phyloP scores from a whole-genome alignment of 2,329 filamentous ascomycete genomes.

The Elsinoe ampelina region DNA sequence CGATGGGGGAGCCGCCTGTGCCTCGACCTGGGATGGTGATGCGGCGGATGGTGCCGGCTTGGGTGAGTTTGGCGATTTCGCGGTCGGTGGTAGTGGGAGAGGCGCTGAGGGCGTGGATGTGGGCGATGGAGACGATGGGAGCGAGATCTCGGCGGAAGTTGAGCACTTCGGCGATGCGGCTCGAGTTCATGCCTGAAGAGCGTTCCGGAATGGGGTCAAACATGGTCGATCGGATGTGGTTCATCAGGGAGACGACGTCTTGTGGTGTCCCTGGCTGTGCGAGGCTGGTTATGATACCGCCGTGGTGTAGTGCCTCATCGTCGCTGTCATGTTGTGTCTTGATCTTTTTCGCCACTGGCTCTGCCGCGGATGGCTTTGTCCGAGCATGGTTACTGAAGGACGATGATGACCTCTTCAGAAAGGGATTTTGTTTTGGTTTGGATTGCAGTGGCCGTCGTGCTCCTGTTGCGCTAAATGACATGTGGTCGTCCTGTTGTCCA shows the following conservation, averaged over 20 bases:
- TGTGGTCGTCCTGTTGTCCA: constrained; percentile 7
- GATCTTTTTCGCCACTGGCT: constrained; percentile 14
- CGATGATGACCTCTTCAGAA: constrained; percentile 21
- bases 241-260: constrained; percentile 42
- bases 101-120: constrained; percentile 54
- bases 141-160: constrained; percentile 52
- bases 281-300: constrained; percentile 48
- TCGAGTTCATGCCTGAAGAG: constrained; percentile 53
- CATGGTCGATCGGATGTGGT: constrained; percentile 52
- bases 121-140: constrained; percentile 55
- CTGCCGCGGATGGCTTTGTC: constrained; percentile 25
- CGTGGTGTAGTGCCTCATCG: constrained; percentile 48
- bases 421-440: constrained; percentile 17
- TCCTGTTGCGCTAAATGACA: constrained; percentile 18
- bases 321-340: constrained; percentile 17
- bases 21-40: constrained; percentile 55
- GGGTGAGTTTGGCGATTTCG: constrained; percentile 53
- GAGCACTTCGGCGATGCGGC: constrained; percentile 53
- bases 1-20: constrained; percentile 47
- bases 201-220: constrained; percentile 54
- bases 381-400: constrained; percentile 29
- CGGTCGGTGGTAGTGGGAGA: constrained; percentile 58
- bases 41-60: constrained; percentile 49
- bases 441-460: constrained; percentile 16
- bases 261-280: constrained; percentile 54